A percentile compares a stretch with the other conserved stretches of the same genome.
Conservation (phyloP, 1,284 basidiomycete genomes). For the Naganishia cerealis region DNA sequence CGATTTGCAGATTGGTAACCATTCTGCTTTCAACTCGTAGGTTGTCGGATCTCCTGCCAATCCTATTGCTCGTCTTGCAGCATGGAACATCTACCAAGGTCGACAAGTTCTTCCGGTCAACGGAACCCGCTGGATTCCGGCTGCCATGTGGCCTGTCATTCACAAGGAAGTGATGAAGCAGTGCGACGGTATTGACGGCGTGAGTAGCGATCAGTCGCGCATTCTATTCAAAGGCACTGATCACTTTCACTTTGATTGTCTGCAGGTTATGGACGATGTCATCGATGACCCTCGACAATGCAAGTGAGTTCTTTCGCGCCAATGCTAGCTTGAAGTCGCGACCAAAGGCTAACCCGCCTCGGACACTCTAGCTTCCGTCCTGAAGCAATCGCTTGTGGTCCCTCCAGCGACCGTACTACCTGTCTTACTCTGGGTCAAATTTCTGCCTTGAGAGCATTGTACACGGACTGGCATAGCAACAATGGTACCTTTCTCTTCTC, state of each 20-base stretch:
- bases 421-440: slow-evolving; percentile 20
- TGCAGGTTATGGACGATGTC: slow-evolving; percentile 51
- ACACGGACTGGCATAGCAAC: slow-evolving; percentile 1
- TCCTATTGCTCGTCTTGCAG: slow-evolving; percentile 11
- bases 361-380: slow-evolving; percentile 15
- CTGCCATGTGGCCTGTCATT: slow-evolving; percentile 11
- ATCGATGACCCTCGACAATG: slow-evolving; percentile 51
- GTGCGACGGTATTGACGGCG: slow-evolving; percentile 30
- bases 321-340: neutral
- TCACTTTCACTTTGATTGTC: slow-evolving; percentile 42
- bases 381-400: slow-evolving; percentile 11
- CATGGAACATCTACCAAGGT: slow-evolving; percentile 18
- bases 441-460: slow-evolving; percentile 6
- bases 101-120: slow-evolving; percentile 27
- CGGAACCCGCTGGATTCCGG: slow-evolving; percentile 20
- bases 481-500: slow-evolving; percentile 15
- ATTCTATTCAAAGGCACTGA: neutral
- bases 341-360: neutral
- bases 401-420: slow-evolving; percentile 2
- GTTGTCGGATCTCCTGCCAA: slow-evolving; percentile 25
- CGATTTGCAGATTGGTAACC: neutral
- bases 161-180: slow-evolving; percentile 30
- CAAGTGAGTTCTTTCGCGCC: slow-evolving; percentile 23
- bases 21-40: neutral
- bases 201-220: neutral